A percentile compares a stretch with the other conserved stretches of the same genome.
phyloP scores from a whole-genome alignment of 768 basidiomycete species.

The Termitomyces sp. region DNA sequence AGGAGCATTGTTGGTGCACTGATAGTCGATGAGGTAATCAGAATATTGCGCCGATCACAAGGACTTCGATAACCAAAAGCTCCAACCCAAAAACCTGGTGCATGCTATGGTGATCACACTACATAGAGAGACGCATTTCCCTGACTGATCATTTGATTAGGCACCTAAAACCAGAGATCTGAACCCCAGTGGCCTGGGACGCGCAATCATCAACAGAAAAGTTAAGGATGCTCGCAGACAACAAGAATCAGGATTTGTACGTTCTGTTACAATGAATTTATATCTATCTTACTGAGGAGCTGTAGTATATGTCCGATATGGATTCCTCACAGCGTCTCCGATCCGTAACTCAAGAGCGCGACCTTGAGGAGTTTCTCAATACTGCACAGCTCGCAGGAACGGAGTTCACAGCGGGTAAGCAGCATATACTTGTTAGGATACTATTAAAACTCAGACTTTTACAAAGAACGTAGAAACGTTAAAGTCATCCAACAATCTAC shows the following conservation, averaged over 20 bases:
- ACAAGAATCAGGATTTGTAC: conserved; percentile 64
- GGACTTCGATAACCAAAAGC: background rate
- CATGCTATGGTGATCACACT: background rate
- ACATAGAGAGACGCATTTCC: background rate
- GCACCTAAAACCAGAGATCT: conserved; percentile 54
- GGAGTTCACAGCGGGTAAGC: conserved; percentile 91
- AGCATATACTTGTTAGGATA: background rate
- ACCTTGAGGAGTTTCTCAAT: conserved; percentile 93
- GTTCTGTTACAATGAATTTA: conserved; percentile 16
- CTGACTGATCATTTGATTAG: conserved; percentile 22
- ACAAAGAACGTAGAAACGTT: conserved; percentile 69
- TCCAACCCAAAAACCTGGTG: background rate
- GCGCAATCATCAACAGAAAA: conserved; percentile 92
- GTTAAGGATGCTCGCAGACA: conserved; percentile 65
- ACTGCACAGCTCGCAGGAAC: conserved; percentile 93
- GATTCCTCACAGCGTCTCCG: conserved; percentile 66
- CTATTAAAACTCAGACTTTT: conserved; percentile 1
- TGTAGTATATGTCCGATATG: conserved; percentile 72
- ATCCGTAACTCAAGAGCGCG: conserved; percentile 93
- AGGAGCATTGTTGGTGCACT: background rate
- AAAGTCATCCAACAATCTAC: conserved; percentile 66
- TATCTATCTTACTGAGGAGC: conserved; percentile 2
- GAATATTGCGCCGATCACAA: background rate
- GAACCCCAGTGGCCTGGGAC: conserved; percentile 82
- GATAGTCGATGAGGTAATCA: background rate